phyloP scores from a whole-genome alignment of 225 moss, liverwort and hornwort genomes.

The Takakia lepidozioides region DNA sequence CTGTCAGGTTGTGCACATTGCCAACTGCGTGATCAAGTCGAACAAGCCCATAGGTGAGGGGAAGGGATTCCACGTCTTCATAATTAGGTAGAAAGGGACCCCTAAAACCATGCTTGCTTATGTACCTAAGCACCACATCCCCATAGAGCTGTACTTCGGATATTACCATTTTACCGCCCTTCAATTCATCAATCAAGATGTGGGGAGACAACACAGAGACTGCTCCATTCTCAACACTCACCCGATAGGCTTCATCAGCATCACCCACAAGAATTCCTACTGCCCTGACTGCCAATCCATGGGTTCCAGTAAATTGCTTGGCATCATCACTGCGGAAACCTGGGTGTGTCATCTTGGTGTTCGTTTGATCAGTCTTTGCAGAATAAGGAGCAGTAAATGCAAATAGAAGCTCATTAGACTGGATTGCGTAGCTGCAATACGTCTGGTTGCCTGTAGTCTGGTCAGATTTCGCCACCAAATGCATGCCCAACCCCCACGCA shows the following conservation, averaged over 20 bases:
- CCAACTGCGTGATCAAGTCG: slow-evolving; percentile 81
- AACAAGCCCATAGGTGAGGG: slow-evolving; percentile 67
- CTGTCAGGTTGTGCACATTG: slow-evolving; percentile 53
- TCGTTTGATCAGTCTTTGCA: slow-evolving; percentile 61
- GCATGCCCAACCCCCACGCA: slow-evolving; percentile 96
- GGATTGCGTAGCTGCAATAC: slow-evolving; percentile 76
- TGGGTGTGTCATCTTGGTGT: slow-evolving; percentile 49
- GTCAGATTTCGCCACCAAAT: slow-evolving; percentile 88
- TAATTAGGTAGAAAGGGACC: slow-evolving; percentile 82
- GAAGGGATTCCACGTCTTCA: slow-evolving; percentile 66
- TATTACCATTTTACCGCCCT: slow-evolving; percentile 52
- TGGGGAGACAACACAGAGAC: slow-evolving; percentile 55
- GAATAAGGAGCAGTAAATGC: slow-evolving; percentile 87
- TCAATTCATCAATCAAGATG: slow-evolving; percentile 32
- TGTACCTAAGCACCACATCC: slow-evolving; percentile 76
- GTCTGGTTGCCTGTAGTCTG: slow-evolving; percentile 92
- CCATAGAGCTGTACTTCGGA: slow-evolving; percentile 81
- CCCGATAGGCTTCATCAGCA: slow-evolving; percentile 48
- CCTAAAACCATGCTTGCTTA: slow-evolving; percentile 77
- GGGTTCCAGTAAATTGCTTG: slow-evolving; percentile 39
- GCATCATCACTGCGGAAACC: slow-evolving; percentile 55
- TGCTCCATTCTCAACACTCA: slow-evolving; percentile 69
- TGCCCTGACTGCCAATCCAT: slow-evolving; percentile 80
- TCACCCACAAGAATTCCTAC: slow-evolving; percentile 81
- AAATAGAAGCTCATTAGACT: slow-evolving; percentile 71